phyloP scores from a whole-genome alignment of 2,329 filamentous ascomycete genomes.

The Colletotrichum sp. region DNA sequence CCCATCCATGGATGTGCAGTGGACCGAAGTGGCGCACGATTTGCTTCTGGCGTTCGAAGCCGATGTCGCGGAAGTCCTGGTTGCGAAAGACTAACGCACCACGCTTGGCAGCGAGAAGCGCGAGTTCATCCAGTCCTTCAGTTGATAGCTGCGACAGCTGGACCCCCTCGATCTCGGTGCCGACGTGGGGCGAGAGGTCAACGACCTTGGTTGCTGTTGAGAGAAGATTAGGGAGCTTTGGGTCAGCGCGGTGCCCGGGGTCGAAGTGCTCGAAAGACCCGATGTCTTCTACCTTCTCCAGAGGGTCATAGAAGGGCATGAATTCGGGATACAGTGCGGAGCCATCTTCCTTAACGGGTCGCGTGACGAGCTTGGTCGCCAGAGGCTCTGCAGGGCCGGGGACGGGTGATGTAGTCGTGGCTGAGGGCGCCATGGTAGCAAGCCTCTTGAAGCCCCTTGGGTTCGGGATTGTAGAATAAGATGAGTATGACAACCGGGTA shows the following conservation, averaged over 20 bases:
- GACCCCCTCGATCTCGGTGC: neutral
- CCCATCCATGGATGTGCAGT: neutral
- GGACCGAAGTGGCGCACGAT: neutral
- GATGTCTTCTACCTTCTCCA: constrained; percentile 13
- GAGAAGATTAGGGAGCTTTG: neutral
- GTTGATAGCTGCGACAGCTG: neutral
- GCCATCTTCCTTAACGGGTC: neutral
- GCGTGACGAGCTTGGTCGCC: neutral
- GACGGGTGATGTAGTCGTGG: neutral
- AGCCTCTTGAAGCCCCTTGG: neutral
- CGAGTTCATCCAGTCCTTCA: constrained; percentile 24
- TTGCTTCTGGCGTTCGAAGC: constrained; percentile 26
- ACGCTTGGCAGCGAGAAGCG: constrained; percentile 24
- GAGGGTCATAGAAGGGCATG: constrained; percentile 5
- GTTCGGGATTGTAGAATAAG: neutral
- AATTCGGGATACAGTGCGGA: neutral
- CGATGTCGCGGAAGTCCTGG: constrained; percentile 25
- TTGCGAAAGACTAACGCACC: constrained; percentile 25
- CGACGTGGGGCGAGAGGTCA: neutral
- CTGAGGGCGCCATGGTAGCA: neutral
- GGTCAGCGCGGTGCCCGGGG: neutral
- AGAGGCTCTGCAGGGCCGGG: neutral
- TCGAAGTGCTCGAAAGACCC: neutral
- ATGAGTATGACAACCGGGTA: neutral
- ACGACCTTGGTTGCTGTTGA: neutral